These are phyloP conservation scores for Nitzschia putrida DNA, from an alignment of 108 stramenopile species.

Conservation along the genomic window DNA sequence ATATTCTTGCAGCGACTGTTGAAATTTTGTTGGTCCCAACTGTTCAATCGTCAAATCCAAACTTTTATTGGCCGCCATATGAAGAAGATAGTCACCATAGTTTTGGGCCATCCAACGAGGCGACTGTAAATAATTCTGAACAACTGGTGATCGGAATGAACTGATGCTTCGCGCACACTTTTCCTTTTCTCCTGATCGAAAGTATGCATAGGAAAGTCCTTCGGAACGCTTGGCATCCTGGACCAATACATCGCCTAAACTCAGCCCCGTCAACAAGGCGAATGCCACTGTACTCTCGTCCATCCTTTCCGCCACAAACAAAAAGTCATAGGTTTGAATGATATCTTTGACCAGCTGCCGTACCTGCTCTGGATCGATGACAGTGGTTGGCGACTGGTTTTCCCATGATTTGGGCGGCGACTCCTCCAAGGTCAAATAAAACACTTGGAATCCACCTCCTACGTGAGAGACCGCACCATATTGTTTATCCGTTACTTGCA, in stretches of 20 bases:
- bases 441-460: conserved; percentile 17
- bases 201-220: conserved; percentile 1
- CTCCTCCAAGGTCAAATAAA: conserved; percentile 4
- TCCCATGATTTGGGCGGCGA: background rate
- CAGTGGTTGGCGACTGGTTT: background rate
- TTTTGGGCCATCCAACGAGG: conserved; percentile 25
- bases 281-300: conserved; percentile 52
- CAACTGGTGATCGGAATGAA: conserved; percentile 14
- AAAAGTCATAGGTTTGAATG: conserved; percentile 41
- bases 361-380: conserved; percentile 23
- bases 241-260: conserved; percentile 14
- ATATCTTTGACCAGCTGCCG: conserved; percentile 25
- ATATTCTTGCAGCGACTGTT: conserved; percentile 16
- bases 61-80: conserved; percentile 31
- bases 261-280: conserved; percentile 33
- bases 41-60: conserved; percentile 44
- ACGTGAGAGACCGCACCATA: conserved; percentile 18
- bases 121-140: conserved; percentile 12
- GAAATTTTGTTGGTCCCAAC: conserved; percentile 20
- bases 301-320: conserved; percentile 44
- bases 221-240: conserved; percentile 12
- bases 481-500: conserved; percentile 6
- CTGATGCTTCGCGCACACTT: background rate
- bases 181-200: conserved; percentile 1
- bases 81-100: conserved; percentile 39